Evolutionary conservation across 1,284 basidiomycete species (phyloP).

Genomic region (Wallemia mellicola): DNA sequence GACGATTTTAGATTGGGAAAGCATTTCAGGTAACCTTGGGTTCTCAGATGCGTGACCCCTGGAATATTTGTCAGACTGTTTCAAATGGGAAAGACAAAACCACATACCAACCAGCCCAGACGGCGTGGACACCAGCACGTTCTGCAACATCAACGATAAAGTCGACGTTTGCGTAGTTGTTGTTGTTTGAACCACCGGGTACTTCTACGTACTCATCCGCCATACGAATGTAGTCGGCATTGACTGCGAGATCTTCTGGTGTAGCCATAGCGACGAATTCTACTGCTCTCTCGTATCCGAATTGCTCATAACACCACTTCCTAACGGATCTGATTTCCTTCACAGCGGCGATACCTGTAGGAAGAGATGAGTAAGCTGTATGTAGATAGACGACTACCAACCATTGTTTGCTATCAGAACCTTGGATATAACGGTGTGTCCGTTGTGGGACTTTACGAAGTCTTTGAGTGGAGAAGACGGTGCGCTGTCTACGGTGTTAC

Average conservation of each 20-base stretch:
- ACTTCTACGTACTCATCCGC: conserved; percentile 98
- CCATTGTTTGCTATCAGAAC: conserved; percentile 92
- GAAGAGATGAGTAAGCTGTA: conserved; percentile 7
- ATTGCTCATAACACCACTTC: conserved; percentile 99
- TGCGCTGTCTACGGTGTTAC: conserved; percentile 64
- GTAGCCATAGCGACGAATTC: conserved; percentile 99
- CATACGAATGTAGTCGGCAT: conserved; percentile 99
- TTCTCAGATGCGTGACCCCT: conserved; percentile 95
- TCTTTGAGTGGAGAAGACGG: conserved; percentile 49
- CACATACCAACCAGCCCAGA: conserved; percentile 85
- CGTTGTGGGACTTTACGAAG: conserved; percentile 71
- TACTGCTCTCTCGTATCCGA: conserved; percentile 79
- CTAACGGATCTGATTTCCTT: conserved; percentile 97
- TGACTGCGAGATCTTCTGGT: conserved; percentile 91
- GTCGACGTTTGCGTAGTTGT: conserved; percentile 99
- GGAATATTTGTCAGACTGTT: background rate
- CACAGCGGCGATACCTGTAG: conserved; percentile 74
- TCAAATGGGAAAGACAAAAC: background rate
- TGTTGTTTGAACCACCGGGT: conserved; percentile 92
- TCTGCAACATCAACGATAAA: conserved; percentile 96
- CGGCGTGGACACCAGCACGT: conserved; percentile 85
- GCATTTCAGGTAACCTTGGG: conserved; percentile 80
- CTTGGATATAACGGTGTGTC: conserved; percentile 97
- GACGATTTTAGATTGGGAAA: conserved; percentile 78
- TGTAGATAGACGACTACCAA: conserved; percentile 13